Evolutionary conservation across 352 stramenopile genomes (phyloP).

Genomic region (Phytophthora europaea): DNA sequence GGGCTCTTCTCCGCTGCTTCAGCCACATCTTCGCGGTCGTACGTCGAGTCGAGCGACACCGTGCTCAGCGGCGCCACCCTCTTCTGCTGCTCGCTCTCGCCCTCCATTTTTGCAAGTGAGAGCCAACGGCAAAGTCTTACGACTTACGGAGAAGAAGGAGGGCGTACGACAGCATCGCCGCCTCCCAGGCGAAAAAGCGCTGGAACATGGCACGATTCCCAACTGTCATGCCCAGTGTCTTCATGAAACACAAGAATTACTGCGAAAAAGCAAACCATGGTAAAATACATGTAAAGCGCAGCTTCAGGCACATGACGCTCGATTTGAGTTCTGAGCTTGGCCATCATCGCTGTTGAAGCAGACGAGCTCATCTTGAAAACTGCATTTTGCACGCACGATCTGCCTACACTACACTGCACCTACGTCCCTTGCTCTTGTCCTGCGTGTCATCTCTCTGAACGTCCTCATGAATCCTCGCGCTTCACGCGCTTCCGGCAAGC

Average conservation of each 20-base stretch:
- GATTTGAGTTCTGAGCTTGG: background rate
- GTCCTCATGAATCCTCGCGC: background rate
- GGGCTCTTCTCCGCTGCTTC: constrained; percentile 4
- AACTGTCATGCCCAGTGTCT: background rate
- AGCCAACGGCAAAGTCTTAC: background rate
- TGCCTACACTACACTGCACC: background rate
- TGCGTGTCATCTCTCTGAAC: constrained; percentile 16
- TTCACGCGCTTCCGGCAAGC: constrained; percentile 23
- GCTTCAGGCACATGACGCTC: background rate
- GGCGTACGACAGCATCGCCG: constrained; percentile 26
- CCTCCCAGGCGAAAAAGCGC: constrained; percentile 21
- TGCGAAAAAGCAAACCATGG: too few relatives aligned
- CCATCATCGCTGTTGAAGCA: background rate
- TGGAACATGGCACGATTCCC: background rate
- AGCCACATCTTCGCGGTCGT: constrained; percentile 18
- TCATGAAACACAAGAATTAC: too few relatives aligned
- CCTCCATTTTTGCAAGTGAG: constrained; percentile 39
- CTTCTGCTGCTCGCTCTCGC: constrained; percentile 23
- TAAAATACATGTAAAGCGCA: too few relatives aligned
- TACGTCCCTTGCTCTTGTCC: constrained; percentile 22
- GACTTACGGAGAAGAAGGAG: constrained; percentile 10
- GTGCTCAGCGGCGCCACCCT: constrained; percentile 29
- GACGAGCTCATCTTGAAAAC: background rate
- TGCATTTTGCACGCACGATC: constrained; percentile 3
- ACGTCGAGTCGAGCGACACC: constrained; percentile 39